phyloP scores from a whole-genome alignment of 148 eudicot species.

The Selenicereus undatus region DNA sequence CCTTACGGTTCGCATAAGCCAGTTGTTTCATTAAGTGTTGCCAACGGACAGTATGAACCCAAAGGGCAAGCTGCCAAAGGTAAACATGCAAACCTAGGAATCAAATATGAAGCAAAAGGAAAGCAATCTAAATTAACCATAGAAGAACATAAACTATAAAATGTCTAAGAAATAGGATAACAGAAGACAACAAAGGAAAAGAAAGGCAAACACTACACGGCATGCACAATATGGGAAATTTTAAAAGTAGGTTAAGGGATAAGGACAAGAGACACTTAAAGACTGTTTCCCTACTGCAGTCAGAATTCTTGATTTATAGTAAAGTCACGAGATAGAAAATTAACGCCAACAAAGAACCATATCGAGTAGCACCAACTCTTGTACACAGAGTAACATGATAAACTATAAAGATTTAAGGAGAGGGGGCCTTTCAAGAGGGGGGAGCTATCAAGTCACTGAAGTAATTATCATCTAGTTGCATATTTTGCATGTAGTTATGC shows the following conservation, averaged over 20 bases:
- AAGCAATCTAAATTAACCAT: background rate
- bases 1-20: constrained; percentile 93
- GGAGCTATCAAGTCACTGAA: too few species aligned
- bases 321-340: background rate
- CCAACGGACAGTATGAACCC: constrained; percentile 82
- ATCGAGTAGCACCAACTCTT: background rate
- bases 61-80: constrained; percentile 80
- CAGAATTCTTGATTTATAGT: background rate
- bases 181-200: background rate
- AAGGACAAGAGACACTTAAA: background rate
- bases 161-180: background rate
- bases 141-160: background rate
- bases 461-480: too few species aligned
- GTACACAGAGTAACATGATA: too few species aligned
- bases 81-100: constrained; percentile 8
- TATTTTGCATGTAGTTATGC: too few species aligned
- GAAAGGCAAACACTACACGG: background rate
- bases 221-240: background rate
- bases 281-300: background rate
- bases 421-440: too few species aligned
- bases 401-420: too few species aligned
- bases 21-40: constrained; percentile 45
- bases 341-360: background rate
- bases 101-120: background rate
- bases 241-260: background rate